phyloP scores from a whole-genome alignment of 1,139 yeast species.

The Pneumocystis sp. region DNA sequence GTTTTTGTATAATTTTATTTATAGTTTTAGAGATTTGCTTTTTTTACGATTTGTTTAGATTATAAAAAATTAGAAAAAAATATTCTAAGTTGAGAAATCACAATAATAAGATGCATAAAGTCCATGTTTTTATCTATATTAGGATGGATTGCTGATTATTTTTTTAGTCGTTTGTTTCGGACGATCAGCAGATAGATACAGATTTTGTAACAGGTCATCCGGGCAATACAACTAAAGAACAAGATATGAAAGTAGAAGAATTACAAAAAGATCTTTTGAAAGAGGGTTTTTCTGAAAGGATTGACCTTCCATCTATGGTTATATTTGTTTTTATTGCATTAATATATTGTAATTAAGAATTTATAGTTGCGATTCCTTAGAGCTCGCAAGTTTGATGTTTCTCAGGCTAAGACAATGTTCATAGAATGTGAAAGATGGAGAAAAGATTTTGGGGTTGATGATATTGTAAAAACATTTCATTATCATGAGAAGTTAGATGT shows the following conservation, averaged over 20 bases:
- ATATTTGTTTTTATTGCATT: constrained; percentile 5
- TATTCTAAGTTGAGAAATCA: neutral
- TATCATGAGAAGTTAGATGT: constrained; percentile 77
- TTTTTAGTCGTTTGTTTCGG: neutral
- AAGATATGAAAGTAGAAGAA: constrained; percentile 42
- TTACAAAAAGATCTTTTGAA: constrained; percentile 44
- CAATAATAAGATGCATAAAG: neutral
- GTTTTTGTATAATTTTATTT: neutral
- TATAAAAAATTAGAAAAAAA: neutral
- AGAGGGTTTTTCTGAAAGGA: constrained; percentile 54
- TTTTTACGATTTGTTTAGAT: neutral
- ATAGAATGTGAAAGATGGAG: constrained; percentile 87
- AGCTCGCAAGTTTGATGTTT: constrained; percentile 85
- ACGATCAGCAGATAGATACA: constrained; percentile 51
- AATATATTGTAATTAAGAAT: neutral
- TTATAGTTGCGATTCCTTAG: constrained; percentile 63
- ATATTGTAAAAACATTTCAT: constrained; percentile 70
- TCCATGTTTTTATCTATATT: neutral
- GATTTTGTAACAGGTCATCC: constrained; percentile 64
- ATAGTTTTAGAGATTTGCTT: neutral
- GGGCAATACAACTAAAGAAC: constrained; percentile 60
- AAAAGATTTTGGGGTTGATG: constrained; percentile 68
- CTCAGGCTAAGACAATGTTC: constrained; percentile 68
- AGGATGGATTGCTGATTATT: neutral
- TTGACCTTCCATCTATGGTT: constrained; percentile 72